phyloP scores from a whole-genome alignment of 176 grass and related monocot species.

The Carex pumila region DNA sequence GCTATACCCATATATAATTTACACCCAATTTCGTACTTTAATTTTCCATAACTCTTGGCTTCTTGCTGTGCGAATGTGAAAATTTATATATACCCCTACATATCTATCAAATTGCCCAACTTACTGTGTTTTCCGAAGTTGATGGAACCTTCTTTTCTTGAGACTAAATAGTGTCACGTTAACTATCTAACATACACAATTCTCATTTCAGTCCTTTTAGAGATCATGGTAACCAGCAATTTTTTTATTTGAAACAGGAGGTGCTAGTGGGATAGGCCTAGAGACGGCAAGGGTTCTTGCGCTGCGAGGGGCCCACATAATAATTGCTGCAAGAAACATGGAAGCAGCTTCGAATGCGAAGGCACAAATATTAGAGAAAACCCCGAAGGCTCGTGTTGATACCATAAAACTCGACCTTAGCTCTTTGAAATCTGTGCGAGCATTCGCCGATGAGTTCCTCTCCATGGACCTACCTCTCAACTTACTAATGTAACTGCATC shows the following conservation, averaged over 20 bases:
- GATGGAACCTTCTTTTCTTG: neutral
- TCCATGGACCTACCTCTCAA: slow-evolving; percentile 83
- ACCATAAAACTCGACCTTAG: slow-evolving; percentile 82
- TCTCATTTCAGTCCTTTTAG: neutral
- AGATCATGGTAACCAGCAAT: neutral
- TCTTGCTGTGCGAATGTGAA: neutral
- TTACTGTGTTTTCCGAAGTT: neutral
- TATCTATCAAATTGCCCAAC: neutral
- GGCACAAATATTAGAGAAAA: slow-evolving; percentile 36
- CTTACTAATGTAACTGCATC: slow-evolving; percentile 62
- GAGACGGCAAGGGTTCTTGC: slow-evolving; percentile 83
- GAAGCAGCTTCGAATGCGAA: slow-evolving; percentile 63
- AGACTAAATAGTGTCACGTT: neutral
- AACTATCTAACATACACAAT: neutral
- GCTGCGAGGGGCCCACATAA: slow-evolving; percentile 72
- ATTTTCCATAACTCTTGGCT: neutral
- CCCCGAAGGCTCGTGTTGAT: slow-evolving; percentile 44
- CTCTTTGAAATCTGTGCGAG: slow-evolving; percentile 74
- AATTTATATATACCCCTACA: neutral
- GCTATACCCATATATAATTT: no score
- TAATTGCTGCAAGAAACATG: slow-evolving; percentile 92
- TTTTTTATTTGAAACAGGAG: slow-evolving; percentile 31
- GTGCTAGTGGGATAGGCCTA: slow-evolving; percentile 80
- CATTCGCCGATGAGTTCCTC: slow-evolving; percentile 57
- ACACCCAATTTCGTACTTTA: no score